Evolutionary conservation across 2,329 filamentous ascomycete species (phyloP).

Genomic region (Ophiostoma himal-ulmi): DNA sequence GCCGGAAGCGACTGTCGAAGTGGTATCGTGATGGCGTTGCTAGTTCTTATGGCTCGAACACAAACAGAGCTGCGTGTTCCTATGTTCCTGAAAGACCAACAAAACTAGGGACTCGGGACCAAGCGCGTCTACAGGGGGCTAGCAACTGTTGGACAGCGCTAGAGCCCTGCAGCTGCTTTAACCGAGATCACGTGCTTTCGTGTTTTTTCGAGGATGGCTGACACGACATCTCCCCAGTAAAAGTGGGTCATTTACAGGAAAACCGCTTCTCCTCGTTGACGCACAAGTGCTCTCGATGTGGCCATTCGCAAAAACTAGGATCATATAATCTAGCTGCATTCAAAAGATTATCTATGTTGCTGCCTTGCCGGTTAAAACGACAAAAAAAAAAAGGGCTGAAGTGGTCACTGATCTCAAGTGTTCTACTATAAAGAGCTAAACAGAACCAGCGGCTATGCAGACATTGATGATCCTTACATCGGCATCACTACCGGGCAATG

Average conservation of each 20-base stretch:
- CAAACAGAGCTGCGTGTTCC: not conserved
- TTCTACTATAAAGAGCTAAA: not conserved
- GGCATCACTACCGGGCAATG: not conserved
- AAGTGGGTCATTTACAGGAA: not conserved
- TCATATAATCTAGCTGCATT: not conserved
- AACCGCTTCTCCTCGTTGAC: not conserved
- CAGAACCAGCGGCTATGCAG: not conserved
- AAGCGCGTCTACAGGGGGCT: slow-evolving; percentile 11
- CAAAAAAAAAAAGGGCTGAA: not conserved
- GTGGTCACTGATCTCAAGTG: not conserved
- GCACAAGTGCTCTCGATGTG: not conserved
- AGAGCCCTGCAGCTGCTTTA: slow-evolving; percentile 11
- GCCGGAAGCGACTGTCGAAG: not conserved
- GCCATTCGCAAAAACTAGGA: not conserved
- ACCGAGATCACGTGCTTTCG: slow-evolving; percentile 26
- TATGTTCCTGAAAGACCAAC: slow-evolving; percentile 5
- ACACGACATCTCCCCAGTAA: not conserved
- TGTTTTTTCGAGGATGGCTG: slow-evolving; percentile 8
- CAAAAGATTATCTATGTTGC: not conserved
- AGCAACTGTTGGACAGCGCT: slow-evolving; percentile 4
- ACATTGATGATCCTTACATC: not conserved
- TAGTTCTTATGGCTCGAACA: not conserved
- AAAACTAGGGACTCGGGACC: not conserved
- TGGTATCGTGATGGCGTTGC: not conserved
- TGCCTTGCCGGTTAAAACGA: not conserved